phyloP scores from a whole-genome alignment of 2,329 filamentous ascomycete species.

The Colletotrichum liriopes region DNA sequence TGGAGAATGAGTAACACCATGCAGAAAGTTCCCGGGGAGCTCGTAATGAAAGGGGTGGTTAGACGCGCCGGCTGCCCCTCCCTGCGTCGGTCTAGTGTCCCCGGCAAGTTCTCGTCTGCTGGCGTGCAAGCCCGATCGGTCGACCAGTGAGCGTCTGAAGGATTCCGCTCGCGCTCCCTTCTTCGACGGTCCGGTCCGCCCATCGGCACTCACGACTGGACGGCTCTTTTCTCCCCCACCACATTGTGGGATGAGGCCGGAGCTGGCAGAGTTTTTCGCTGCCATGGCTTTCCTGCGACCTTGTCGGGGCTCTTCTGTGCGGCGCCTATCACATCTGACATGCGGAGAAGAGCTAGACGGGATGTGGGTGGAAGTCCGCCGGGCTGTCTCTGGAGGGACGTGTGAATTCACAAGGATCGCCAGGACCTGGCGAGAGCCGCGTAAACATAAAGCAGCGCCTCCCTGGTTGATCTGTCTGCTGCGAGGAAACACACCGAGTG shows the following conservation, averaged over 20 bases:
- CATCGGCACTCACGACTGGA: slow-evolving; percentile 15
- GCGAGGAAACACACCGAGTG: no score
- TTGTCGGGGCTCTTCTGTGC: not conserved
- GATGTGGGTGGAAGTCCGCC: slow-evolving; percentile 29
- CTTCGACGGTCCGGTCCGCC: slow-evolving; percentile 29
- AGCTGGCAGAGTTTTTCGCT: not conserved
- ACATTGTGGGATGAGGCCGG: not conserved
- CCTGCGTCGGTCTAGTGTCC: not conserved
- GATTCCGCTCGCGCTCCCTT: not conserved
- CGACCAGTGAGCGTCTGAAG: not conserved
- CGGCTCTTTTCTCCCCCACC: not conserved
- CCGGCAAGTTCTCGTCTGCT: not conserved
- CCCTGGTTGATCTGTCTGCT: no score
- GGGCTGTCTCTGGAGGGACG: not conserved
- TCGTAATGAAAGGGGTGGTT: slow-evolving; percentile 6
- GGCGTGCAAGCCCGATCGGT: not conserved
- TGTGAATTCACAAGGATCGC: not conserved
- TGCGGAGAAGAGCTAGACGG: slow-evolving; percentile 15
- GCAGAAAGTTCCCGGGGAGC: slow-evolving; percentile 13
- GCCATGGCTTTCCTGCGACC: not conserved
- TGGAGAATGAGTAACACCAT: slow-evolving; percentile 25
- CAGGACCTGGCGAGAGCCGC: not conserved
- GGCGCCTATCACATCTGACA: not conserved
- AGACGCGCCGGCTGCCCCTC: slow-evolving; percentile 1
- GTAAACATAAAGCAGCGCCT: no score